Percentiles rank a stretch among this genome's conserved stretches.
These are phyloP conservation scores for Spathaspora sp. DNA, from an alignment of 1,139 yeast genomes.

Conservation along the genomic window DNA sequence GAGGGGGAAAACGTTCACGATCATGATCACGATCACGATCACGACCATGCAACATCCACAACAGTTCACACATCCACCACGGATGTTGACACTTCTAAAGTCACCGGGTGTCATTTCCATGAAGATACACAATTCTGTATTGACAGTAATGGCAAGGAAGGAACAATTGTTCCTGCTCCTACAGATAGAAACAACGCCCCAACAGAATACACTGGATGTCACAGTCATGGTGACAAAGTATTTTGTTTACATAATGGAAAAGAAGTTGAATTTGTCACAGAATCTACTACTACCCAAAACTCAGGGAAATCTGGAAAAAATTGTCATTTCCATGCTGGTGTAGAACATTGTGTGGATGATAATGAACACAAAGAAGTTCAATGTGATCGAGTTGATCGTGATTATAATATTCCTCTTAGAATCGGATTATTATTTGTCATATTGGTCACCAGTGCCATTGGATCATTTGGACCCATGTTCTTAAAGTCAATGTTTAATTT, in stretches of 20 bases:
- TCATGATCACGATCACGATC: not conserved
- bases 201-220: conserved; percentile 27
- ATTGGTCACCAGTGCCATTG: conserved; percentile 31
- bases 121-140: conserved; percentile 24
- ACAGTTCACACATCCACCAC: not conserved
- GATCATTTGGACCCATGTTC: conserved; percentile 32
- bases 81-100: conserved; percentile 13
- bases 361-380: conserved; percentile 8
- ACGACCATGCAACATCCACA: not conserved
- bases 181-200: conserved; percentile 20
- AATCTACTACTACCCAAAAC: conserved; percentile 1
- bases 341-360: conserved; percentile 33
- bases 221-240: conserved; percentile 24
- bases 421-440: conserved; percentile 33
- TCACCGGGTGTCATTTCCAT: conserved; percentile 32
- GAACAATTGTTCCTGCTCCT: conserved; percentile 29
- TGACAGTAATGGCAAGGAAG: conserved; percentile 28
- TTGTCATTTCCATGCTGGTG: conserved; percentile 43
- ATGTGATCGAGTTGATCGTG: conserved; percentile 21
- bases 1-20: not conserved
- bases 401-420: conserved; percentile 26
- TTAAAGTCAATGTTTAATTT: conserved; percentile 22
- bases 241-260: conserved; percentile 22
- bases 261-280: conserved; percentile 24
- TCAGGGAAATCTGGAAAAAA: conserved; percentile 16